Evolutionary conservation across 495 filamentous ascomycete genomes (phyloP).

Genomic region (Apodospora peruviana): DNA sequence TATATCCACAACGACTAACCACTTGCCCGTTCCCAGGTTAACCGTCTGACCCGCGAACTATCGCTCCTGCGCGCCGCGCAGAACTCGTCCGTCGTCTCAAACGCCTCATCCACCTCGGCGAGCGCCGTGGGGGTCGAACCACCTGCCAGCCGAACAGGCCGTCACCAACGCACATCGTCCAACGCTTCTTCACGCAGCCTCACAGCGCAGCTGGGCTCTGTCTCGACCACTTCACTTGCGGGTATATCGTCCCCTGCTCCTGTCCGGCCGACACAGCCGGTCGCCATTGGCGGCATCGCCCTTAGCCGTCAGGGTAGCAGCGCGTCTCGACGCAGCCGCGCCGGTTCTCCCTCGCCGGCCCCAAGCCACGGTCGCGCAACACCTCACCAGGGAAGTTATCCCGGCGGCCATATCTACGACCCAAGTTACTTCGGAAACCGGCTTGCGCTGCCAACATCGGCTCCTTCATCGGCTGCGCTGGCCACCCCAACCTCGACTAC

Average conservation of each 20-base stretch:
- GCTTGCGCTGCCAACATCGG: too few species aligned
- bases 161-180: slow-evolving; percentile 24
- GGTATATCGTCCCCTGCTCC: slow-evolving; percentile 26
- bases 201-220: slow-evolving; percentile 10
- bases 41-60: slow-evolving; percentile 85
- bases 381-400: not conserved
- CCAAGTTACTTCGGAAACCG: too few species aligned
- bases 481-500: slow-evolving; percentile 14
- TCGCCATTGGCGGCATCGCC: slow-evolving; percentile 22
- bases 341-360: slow-evolving; percentile 32
- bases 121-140: slow-evolving; percentile 36
- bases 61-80: slow-evolving; percentile 69
- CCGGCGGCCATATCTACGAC: slow-evolving; percentile 11
- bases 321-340: slow-evolving; percentile 37
- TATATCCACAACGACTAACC: not conserved
- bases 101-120: slow-evolving; percentile 63
- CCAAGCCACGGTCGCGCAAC: not conserved
- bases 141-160: slow-evolving; percentile 23
- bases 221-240: slow-evolving; percentile 39
- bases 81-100: slow-evolving; percentile 76
- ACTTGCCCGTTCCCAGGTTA: slow-evolving; percentile 53
- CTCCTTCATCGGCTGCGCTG: not conserved
- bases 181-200: slow-evolving; percentile 34
- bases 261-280: slow-evolving; percentile 23
- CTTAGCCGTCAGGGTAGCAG: slow-evolving; percentile 41